Base-by-base conservation (phyloP, 352 stramenopile species). In the Pythium folliculosum region DNA sequence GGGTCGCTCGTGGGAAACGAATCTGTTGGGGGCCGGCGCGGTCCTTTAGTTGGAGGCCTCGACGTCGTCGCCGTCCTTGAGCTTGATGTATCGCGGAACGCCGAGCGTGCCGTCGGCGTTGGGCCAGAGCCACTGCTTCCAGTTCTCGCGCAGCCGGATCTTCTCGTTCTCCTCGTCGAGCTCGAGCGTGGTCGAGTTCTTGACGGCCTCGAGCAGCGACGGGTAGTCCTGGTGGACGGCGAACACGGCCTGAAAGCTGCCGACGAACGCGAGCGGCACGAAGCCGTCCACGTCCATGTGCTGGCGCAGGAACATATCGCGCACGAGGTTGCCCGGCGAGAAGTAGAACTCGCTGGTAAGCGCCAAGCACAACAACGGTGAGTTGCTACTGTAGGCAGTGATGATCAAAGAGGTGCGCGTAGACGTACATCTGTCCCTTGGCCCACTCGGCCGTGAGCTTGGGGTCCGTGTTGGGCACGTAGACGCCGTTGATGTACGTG, bases 101-200 rank as follows among this genome's bases (percentile, higher is more conserved):
- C 90, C 90, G 67, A 87, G 92, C 58, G 82, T 78, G 67, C 90
- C 90, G n/a, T 94, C 80, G 38, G 75, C 78, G 65, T 96, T 96
- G 9, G 90, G 90, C 78, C 91, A 95, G 49, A 97, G 78, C 90
- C 90, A 97, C 78, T 88, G 84, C 59, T 94, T 66, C 90, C 90
- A 97, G 60, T 79, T 88, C 21, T 93, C 65, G 47, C 86, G 87
- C 67, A 95, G 75, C 53, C 90, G 87, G 45, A 97, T 91, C 75
- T 93, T 97, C 70, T 97, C 90, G 75, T 97, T 97, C 69, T 81
- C 73, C 32, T 89, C 82, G 71, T 97, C 90, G 43, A 97, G 67
- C 71, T 97, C 84, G 4, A 96, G 59, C 5, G 70, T 70, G 49
- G 86, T 70, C 25, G 84, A 94, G 14, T 73, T 25, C 63, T 91